Evolutionary conservation across 2,329 filamentous ascomycete genomes (phyloP).

Genomic region (Sodiomyces alkalinus): DNA sequence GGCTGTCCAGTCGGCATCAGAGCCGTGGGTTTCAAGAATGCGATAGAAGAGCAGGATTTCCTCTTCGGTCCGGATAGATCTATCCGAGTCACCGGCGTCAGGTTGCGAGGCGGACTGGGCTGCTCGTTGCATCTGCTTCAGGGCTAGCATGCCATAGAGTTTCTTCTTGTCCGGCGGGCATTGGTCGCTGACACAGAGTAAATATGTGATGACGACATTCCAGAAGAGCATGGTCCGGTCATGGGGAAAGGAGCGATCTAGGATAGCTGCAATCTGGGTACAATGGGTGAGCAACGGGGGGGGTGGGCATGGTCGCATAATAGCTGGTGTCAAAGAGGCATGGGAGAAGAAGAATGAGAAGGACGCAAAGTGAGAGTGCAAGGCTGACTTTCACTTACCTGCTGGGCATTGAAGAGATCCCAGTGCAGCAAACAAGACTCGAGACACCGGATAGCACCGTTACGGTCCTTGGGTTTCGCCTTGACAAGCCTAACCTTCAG

Average conservation of each 20-base stretch:
- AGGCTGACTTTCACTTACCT: no score
- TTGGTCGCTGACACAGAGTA: constrained; percentile 36
- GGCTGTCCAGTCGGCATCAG: constrained; percentile 23
- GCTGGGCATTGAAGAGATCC: constrained; percentile 41
- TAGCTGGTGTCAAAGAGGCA: no score
- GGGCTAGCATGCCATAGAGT: constrained; percentile 33
- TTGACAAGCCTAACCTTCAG: constrained; percentile 36
- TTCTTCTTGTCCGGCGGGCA: constrained; percentile 31
- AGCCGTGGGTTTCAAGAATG: constrained; percentile 27
- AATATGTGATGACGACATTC: constrained; percentile 37
- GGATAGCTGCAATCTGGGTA: constrained; percentile 35
- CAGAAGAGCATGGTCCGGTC: constrained; percentile 36
- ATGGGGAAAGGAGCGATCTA: constrained; percentile 34
- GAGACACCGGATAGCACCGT: constrained; percentile 26
- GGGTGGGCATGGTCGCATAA: not conserved
- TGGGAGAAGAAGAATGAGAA: no score
- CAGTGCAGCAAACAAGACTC: constrained; percentile 37
- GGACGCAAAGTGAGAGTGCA: no score
- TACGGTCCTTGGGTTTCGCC: constrained; percentile 31
- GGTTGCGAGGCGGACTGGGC: constrained; percentile 16
- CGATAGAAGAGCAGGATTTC: constrained; percentile 34
- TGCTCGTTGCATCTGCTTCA: constrained; percentile 35
- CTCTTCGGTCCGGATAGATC: constrained; percentile 28
- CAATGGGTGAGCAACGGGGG: not conserved
- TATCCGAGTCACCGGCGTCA: constrained; percentile 8